phyloP scores from a whole-genome alignment of 768 basidiomycete genomes.

The Boletus vinaceobasis region DNA sequence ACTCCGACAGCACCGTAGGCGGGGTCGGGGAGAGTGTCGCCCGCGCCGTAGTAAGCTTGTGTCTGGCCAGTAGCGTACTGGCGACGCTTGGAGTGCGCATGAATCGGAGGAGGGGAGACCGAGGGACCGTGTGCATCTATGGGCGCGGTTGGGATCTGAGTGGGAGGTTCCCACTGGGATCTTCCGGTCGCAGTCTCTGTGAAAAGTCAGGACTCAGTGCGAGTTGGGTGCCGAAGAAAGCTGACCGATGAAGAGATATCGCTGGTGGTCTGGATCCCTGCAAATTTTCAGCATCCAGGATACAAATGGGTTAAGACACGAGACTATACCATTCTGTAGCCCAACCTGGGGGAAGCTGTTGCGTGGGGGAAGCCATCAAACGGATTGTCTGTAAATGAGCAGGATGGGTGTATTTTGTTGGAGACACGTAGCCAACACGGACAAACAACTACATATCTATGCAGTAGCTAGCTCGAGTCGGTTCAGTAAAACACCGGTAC shows the following conservation, averaged over 20 bases:
- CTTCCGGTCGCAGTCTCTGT: slow-evolving; percentile 80
- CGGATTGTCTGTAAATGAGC: not conserved
- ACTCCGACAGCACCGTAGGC: slow-evolving; percentile 38
- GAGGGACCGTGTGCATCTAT: slow-evolving; percentile 40
- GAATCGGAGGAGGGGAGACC: slow-evolving; percentile 42
- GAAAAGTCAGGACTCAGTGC: slow-evolving; percentile 11
- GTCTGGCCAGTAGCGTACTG: slow-evolving; percentile 96
- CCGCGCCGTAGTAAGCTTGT: slow-evolving; percentile 74
- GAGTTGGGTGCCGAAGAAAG: slow-evolving; percentile 15
- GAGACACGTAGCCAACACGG: slow-evolving; percentile 28
- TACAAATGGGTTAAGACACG: not conserved
- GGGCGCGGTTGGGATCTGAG: slow-evolving; percentile 36
- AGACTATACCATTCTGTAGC: slow-evolving; percentile 78
- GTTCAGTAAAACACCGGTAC: slow-evolving; percentile 64
- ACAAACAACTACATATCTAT: slow-evolving; percentile 20
- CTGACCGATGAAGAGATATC: slow-evolving; percentile 88
- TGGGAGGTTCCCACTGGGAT: slow-evolving; percentile 87
- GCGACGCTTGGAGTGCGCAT: slow-evolving; percentile 63
- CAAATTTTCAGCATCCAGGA: slow-evolving; percentile 15
- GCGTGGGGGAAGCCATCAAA: slow-evolving; percentile 43
- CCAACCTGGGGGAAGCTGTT: slow-evolving; percentile 90
- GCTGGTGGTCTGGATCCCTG: slow-evolving; percentile 79
- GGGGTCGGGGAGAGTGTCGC: slow-evolving; percentile 44
- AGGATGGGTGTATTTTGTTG: slow-evolving; percentile 7
- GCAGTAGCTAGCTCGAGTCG: slow-evolving; percentile 40